Conservation (phyloP, 352 stramenopile species). For the Pythium aquatile region DNA sequence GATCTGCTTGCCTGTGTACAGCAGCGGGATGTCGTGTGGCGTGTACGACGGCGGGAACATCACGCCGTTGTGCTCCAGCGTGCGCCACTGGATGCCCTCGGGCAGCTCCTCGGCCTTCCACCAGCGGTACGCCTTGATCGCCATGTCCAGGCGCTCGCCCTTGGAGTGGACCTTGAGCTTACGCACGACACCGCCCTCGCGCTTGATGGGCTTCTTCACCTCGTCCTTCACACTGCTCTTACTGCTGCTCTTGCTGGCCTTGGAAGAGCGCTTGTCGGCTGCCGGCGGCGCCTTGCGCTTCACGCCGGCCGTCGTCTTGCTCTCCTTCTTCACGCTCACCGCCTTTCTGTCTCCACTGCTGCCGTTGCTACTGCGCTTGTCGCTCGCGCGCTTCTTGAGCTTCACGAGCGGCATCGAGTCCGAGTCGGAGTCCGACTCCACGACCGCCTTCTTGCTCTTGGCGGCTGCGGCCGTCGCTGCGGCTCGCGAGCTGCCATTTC, state of each 20-base stretch:
- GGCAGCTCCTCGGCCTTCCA: slow-evolving; percentile 96
- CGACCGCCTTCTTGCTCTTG: slow-evolving; percentile 35
- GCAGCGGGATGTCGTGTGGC: slow-evolving; percentile 94
- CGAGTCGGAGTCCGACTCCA: slow-evolving; percentile 67
- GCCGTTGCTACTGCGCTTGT: slow-evolving; percentile 11
- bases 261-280: slow-evolving; percentile 29
- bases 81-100: slow-evolving; percentile 96
- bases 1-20: slow-evolving; percentile 93
- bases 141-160: slow-evolving; percentile 93
- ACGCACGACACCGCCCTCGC: slow-evolving; percentile 51
- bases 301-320: slow-evolving; percentile 3
- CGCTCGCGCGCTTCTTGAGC: slow-evolving; percentile 66
- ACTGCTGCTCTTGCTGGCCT: slow-evolving; percentile 46
- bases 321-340: slow-evolving; percentile 44
- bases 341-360: slow-evolving; percentile 15
- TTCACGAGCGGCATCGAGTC: slow-evolving; percentile 79
- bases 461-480: slow-evolving; percentile 11
- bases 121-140: slow-evolving; percentile 99
- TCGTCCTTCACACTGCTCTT: slow-evolving; percentile 41
- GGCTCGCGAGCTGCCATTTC: not conserved
- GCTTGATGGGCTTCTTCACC: slow-evolving; percentile 42
- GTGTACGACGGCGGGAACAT: slow-evolving; percentile 96
- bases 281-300: slow-evolving; percentile 50
- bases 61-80: slow-evolving; percentile 99
- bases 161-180: slow-evolving; percentile 95